Percentiles rank a stretch among this genome's conserved stretches.
These are phyloP conservation scores for Angomonas desouzai DNA, from an alignment of 208 protist species.

Conservation along the genomic window DNA sequence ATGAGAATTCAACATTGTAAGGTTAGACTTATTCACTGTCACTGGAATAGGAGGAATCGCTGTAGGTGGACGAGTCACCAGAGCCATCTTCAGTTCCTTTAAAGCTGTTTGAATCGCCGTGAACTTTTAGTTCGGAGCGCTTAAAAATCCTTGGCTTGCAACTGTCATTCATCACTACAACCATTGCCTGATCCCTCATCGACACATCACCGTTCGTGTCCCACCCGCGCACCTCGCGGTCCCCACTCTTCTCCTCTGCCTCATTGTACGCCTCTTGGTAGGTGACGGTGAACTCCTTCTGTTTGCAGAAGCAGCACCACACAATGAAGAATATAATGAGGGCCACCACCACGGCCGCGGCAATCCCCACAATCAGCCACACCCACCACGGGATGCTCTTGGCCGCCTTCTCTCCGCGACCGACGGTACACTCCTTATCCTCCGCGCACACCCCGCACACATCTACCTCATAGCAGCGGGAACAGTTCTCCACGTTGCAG, in stretches of 20 bases:
- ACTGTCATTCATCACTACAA: not conserved
- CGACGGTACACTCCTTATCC: not conserved
- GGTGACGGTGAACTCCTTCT: not conserved
- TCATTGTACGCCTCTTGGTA: not conserved
- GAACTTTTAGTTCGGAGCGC: not conserved
- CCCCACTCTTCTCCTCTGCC: not conserved
- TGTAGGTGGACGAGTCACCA: too few species aligned
- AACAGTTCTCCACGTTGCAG: not conserved
- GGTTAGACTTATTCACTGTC: not conserved
- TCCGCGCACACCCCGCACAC: not conserved
- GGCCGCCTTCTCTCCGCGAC: not conserved
- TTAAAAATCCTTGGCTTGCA: not conserved
- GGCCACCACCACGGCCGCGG: not conserved
- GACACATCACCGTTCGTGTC: not conserved
- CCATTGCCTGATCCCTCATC: not conserved
- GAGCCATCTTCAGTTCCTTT: too few species aligned
- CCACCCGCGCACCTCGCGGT: not conserved
- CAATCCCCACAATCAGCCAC: slow-evolving; percentile 2
- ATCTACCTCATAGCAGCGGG: not conserved
- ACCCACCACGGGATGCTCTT: slow-evolving; percentile 7
- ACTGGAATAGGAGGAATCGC: too few species aligned
- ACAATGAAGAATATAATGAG: not conserved
- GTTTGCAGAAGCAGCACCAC: not conserved
- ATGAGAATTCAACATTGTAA: not conserved
- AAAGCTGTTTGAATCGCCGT: not conserved